phyloP scores from a whole-genome alignment of 805 yeast species.

The Candida boleticola region DNA sequence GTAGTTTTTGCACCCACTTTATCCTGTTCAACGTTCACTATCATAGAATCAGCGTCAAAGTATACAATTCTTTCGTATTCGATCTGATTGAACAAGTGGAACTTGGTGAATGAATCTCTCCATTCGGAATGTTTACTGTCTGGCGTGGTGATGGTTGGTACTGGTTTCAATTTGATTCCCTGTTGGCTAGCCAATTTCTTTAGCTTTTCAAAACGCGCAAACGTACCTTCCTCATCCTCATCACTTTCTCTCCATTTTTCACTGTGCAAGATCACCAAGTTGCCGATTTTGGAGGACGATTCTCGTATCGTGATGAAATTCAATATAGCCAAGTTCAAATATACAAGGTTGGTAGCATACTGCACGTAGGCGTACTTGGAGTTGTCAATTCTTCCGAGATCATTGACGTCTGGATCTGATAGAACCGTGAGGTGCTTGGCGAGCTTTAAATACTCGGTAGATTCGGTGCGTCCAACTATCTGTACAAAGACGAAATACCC shows the following conservation, averaged over 20 bases:
- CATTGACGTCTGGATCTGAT: not conserved
- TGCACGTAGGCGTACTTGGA: conserved; percentile 52
- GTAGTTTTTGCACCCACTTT: too few species aligned
- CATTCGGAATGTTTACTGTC: conserved; percentile 31
- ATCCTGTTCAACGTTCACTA: conserved; percentile 19
- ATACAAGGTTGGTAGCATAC: conserved; percentile 53
- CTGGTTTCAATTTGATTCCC: conserved; percentile 25
- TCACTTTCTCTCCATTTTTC: not conserved
- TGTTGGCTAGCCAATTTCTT: conserved; percentile 13
- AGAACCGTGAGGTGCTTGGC: conserved; percentile 7
- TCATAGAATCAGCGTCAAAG: conserved; percentile 56
- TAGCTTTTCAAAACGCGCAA: conserved; percentile 11
- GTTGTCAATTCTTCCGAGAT: not conserved
- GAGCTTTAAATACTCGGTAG: conserved; percentile 14
- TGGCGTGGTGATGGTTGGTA: conserved; percentile 14
- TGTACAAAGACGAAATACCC: conserved; percentile 16
- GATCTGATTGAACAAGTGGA: conserved; percentile 47
- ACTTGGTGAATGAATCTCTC: conserved; percentile 54
- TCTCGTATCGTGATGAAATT: conserved; percentile 37
- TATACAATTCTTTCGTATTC: conserved; percentile 54
- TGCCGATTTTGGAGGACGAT: conserved; percentile 37
- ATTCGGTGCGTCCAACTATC: conserved; percentile 22
- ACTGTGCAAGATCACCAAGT: conserved; percentile 45
- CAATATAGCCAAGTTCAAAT: conserved; percentile 52
- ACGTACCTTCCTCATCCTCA: not conserved